Evolutionary conservation across 2,329 filamentous ascomycete species (phyloP).

Genomic region (Pyrenophora teres): DNA sequence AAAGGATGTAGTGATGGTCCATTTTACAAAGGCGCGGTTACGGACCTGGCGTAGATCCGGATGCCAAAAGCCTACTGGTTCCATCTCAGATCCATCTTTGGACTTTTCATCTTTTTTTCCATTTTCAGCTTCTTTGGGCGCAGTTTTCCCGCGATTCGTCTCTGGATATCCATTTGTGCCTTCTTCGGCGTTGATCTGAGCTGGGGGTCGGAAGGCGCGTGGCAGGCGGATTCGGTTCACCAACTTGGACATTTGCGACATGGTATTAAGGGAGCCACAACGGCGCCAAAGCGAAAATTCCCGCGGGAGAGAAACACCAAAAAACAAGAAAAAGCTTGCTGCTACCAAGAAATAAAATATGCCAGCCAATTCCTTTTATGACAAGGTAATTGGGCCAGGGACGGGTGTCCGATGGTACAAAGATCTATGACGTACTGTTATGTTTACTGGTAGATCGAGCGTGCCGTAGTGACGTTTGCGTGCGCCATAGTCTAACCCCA

Average conservation of each 20-base stretch:
- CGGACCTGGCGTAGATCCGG: slow-evolving; percentile 47
- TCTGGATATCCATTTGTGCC: slow-evolving; percentile 12
- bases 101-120: slow-evolving; percentile 6
- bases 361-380: slow-evolving; percentile 8
- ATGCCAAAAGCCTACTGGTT: slow-evolving; percentile 55
- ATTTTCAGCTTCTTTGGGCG: slow-evolving; percentile 13
- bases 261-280: not conserved
- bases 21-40: slow-evolving; percentile 48
- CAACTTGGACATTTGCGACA: slow-evolving; percentile 1
- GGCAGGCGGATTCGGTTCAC: slow-evolving; percentile 11
- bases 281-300: not conserved
- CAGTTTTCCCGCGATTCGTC: slow-evolving; percentile 9
- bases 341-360: slow-evolving; percentile 1
- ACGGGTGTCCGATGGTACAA: not conserved
- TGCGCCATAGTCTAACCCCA: slow-evolving; percentile 1
- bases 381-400: not conserved
- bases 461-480: slow-evolving; percentile 10
- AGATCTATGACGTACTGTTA: slow-evolving; percentile 14
- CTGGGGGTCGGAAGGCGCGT: slow-evolving; percentile 16
- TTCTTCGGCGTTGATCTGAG: slow-evolving; percentile 15
- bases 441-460: not conserved
- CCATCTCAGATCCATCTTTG: slow-evolving; percentile 23
- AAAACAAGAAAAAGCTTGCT: slow-evolving; percentile 5
- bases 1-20: slow-evolving; percentile 53
- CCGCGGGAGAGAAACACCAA: not conserved